A percentile compares a stretch with the other conserved stretches of the same genome.
Conservation (phyloP, 306 rosid genomes). For the Cucurbita argyrosperma region DNA sequence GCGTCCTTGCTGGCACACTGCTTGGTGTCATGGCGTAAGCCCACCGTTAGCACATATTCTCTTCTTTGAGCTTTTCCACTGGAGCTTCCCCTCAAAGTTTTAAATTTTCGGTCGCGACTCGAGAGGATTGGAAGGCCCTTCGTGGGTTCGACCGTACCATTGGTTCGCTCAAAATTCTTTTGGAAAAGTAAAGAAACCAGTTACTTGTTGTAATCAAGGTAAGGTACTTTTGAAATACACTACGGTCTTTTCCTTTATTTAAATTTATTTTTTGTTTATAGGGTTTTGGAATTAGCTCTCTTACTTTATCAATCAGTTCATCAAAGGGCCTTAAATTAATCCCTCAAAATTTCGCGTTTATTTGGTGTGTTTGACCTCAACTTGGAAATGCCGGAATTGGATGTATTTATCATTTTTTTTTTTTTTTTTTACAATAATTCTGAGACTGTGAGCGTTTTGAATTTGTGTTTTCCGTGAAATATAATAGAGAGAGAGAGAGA, state of each 20-base stretch:
- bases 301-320: slow-evolving; percentile 4
- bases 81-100: too few relatives aligned
- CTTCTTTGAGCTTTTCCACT: too few relatives aligned
- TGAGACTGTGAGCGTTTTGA: slow-evolving; percentile 2
- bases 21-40: too few relatives aligned
- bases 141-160: slow-evolving; percentile 6
- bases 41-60: too few relatives aligned
- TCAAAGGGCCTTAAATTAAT: slow-evolving; percentile 8
- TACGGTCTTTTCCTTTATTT: neutral
- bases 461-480: slow-evolving; percentile 1
- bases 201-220: slow-evolving; percentile 7
- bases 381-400: neutral
- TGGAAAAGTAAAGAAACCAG: neutral
- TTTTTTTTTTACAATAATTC: neutral
- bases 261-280: neutral
- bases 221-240: neutral
- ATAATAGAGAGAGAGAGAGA: neutral
- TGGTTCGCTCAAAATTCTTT: neutral
- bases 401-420: neutral
- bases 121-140: neutral
- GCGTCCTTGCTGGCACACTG: too few relatives aligned
- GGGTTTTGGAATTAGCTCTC: slow-evolving; percentile 1
- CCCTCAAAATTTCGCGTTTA: neutral
- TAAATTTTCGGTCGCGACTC: too few relatives aligned
- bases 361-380: neutral